Evolutionary conservation across 805 yeast genomes (phyloP), one percentile per base, ranked within the genome.

Genomic region (Nakazawaea sp.): DNA sequence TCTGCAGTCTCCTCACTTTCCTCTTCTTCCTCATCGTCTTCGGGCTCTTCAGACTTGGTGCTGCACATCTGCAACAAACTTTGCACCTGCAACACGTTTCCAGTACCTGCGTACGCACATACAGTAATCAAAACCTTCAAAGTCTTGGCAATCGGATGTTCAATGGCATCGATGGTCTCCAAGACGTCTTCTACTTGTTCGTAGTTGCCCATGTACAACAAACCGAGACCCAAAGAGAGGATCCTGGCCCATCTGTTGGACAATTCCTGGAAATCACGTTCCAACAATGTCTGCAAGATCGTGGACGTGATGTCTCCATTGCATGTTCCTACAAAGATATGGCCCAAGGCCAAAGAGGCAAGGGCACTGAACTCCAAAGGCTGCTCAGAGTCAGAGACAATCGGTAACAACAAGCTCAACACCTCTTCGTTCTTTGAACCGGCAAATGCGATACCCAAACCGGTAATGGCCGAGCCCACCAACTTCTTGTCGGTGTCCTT

Each of bases 51-150:
- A 30, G 79, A 75, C 48, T 75, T 76, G n/a, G 79, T 78, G 5
- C 95, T 82, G 54, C 92, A 76, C 72, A 88, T 87, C 51, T 87
- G 95, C 51, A 90, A 72, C 53, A 92, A 69, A 27, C 86, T 78
- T 66, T 92, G 98, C 44, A 92, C 84, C 64, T 89, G 92, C 44
- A 92, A 72, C 23, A 92, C 98, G 56, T 92, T 92, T 48, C 98
- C 98, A 27, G 97, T 87, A 45, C 97, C 98, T 9, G 96, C 94
- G 63, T 83, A 89, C 4, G 97, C 95, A 64, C 97, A 85, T 36
- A 89, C 82, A 44, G 82, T 87, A 24, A 94, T 88, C 52, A 92
- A 69, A 12, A 88, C 92, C 59, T 86, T 92, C 54, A 89, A 75
- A 32, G 94, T 83, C 48, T 84, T 80, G 19, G 92, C 79, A 53